Evolutionary conservation across 73 alveolate species (phyloP).

Genomic region (Vitrella brassicaformis): DNA sequence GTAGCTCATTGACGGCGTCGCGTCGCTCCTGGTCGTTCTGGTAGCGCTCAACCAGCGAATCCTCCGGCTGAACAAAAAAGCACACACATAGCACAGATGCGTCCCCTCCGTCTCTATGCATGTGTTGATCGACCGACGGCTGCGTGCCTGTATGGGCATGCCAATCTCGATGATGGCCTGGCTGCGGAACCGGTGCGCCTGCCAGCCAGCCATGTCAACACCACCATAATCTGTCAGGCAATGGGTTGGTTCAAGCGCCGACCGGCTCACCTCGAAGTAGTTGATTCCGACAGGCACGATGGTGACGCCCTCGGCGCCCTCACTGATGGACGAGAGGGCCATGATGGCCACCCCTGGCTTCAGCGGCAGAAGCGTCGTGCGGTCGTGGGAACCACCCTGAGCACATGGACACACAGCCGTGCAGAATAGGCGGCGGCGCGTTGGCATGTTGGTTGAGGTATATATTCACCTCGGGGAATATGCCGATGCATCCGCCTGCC

Average conservation of each 20-base stretch:
- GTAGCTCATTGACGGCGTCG: too few relatives aligned
- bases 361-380: slow-evolving; percentile 54
- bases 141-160: too few relatives aligned
- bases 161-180: neutral
- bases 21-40: too few relatives aligned
- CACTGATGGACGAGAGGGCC: slow-evolving; percentile 56
- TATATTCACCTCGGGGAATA: slow-evolving; percentile 78
- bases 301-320: neutral
- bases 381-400: slow-evolving; percentile 84
- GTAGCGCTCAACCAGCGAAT: too few relatives aligned
- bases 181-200: neutral
- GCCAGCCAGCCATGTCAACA: neutral
- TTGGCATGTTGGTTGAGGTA: too few relatives aligned
- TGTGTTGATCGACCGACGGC: too few relatives aligned
- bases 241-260: neutral
- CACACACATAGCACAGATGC: too few relatives aligned
- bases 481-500: slow-evolving; percentile 58
- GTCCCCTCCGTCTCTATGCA: too few relatives aligned
- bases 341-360: slow-evolving; percentile 72
- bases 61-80: too few relatives aligned
- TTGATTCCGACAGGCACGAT: neutral
- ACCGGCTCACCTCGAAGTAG: neutral
- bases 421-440: too few relatives aligned
- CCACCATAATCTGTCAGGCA: neutral
- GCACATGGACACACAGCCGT: too few relatives aligned